Evolutionary conservation across 495 filamentous ascomycete species (phyloP).

Genomic region (Trypethelium eluteriae): DNA sequence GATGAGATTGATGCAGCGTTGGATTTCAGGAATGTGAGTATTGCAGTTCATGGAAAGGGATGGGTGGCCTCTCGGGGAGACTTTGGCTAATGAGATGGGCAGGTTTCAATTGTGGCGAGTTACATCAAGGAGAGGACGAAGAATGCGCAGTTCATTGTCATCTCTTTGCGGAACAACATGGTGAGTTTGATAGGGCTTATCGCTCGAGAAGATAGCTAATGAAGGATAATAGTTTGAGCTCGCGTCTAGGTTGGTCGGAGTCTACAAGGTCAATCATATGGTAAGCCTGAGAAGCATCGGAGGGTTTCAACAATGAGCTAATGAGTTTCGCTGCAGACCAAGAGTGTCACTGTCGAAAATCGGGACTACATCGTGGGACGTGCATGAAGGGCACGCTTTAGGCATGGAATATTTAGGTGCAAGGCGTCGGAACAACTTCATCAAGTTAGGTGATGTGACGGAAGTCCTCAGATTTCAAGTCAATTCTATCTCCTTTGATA

Average conservation of each 20-base stretch:
- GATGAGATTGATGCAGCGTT: conserved; percentile 97
- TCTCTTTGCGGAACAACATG: conserved; percentile 98
- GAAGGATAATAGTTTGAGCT: conserved; percentile 60
- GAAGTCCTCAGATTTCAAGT: neutral
- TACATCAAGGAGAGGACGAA: conserved; percentile 99
- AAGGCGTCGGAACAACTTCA: neutral
- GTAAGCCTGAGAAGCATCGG: conserved; percentile 33
- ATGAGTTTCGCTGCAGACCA: conserved; percentile 23
- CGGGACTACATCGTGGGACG: conserved; percentile 25
- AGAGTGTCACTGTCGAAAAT: conserved; percentile 32
- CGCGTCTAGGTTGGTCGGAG: conserved; percentile 82
- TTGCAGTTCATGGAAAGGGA: too few relatives aligned
- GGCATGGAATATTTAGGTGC: neutral
- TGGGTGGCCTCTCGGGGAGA: conserved; percentile 8
- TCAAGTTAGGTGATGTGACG: neutral
- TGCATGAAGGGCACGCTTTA: conserved; percentile 2
- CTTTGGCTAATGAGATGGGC: conserved; percentile 5
- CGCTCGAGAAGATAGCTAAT: neutral
- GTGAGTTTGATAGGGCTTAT: neutral
- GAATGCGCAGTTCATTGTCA: conserved; percentile 98
- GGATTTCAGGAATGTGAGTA: conserved; percentile 92
- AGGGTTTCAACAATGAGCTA: neutral
- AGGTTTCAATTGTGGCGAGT: conserved; percentile 96
- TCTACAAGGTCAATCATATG: conserved; percentile 99
- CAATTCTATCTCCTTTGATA: neutral